Conservation (phyloP, 805 yeast genomes). For the Kluyveromyces wickerhamii region DNA sequence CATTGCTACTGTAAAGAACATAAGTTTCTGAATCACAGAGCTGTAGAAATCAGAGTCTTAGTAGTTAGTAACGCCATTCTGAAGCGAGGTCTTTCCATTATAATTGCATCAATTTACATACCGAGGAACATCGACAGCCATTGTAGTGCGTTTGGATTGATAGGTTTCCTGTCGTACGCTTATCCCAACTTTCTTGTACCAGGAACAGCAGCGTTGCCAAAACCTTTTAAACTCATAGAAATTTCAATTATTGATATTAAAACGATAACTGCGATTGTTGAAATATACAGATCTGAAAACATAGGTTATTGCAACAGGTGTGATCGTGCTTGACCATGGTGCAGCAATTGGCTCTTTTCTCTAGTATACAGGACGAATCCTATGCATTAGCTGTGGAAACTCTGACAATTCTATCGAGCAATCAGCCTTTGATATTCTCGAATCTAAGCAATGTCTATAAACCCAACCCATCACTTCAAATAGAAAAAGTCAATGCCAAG, state of each 20-base stretch:
- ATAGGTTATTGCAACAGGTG: too few relatives aligned
- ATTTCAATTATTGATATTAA: too few relatives aligned
- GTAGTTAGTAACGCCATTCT: constrained; percentile 5
- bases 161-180: too few relatives aligned
- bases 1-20: constrained; percentile 73
- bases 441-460: constrained; percentile 22
- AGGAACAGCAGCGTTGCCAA: too few relatives aligned
- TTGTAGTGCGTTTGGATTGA: too few relatives aligned
- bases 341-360: constrained; percentile 26
- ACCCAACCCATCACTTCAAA: constrained; percentile 22
- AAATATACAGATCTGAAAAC: too few relatives aligned
- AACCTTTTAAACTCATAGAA: too few relatives aligned
- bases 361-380: constrained; percentile 24
- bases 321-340: too few relatives aligned
- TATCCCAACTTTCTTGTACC: too few relatives aligned
- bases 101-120: too few relatives aligned
- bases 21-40: constrained; percentile 54
- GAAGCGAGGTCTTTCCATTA: too few relatives aligned
- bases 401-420: constrained; percentile 23
- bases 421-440: constrained; percentile 24
- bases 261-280: too few relatives aligned
- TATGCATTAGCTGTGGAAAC: constrained; percentile 25
- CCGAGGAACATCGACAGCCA: constrained; percentile 39
- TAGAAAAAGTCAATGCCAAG: constrained; percentile 21
- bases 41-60: constrained; percentile 3